Percentiles rank a stretch among this genome's conserved stretches.
These are phyloP conservation scores for Leucocoprinus sp. DNA, from an alignment of 768 basidiomycete genomes.

Conservation along the genomic window DNA sequence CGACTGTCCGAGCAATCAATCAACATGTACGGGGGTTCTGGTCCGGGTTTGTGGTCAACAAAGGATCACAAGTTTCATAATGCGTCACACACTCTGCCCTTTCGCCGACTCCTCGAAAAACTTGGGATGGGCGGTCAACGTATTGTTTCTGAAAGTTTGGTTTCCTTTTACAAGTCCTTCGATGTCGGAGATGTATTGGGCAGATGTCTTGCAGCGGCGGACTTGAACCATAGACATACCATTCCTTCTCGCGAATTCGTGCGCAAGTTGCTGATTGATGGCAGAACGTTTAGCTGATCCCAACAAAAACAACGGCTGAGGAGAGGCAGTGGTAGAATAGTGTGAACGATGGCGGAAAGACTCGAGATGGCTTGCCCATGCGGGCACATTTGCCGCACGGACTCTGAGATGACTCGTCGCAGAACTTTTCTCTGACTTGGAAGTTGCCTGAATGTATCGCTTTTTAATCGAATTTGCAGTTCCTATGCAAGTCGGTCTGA, in stretches of 20 bases:
- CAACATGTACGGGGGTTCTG: constrained; percentile 26
- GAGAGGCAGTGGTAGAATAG: background rate
- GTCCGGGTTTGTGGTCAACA: background rate
- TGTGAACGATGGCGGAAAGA: constrained; percentile 4
- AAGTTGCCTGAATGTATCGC: background rate
- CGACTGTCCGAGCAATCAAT: constrained; percentile 25
- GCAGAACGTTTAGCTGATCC: background rate
- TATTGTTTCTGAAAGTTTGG: background rate
- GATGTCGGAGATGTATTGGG: constrained; percentile 14
- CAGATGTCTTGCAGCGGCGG: constrained; percentile 10
- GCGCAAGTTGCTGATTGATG: background rate
- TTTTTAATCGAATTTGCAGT: background rate
- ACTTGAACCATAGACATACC: background rate
- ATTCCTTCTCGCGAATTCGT: background rate
- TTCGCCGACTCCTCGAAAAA: constrained; percentile 14
- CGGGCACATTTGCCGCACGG: background rate
- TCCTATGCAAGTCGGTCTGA: background rate
- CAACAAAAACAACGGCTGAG: background rate
- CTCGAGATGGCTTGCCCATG: constrained; percentile 4
- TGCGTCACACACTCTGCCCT: constrained; percentile 12
- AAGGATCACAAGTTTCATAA: background rate
- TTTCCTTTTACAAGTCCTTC: constrained; percentile 13
- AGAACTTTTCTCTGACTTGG: background rate
- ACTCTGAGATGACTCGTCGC: too few relatives aligned
- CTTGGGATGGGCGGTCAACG: constrained; percentile 7